Evolutionary conservation across 768 basidiomycete genomes (phyloP).

Genomic region (Auriscalpium vulgare): DNA sequence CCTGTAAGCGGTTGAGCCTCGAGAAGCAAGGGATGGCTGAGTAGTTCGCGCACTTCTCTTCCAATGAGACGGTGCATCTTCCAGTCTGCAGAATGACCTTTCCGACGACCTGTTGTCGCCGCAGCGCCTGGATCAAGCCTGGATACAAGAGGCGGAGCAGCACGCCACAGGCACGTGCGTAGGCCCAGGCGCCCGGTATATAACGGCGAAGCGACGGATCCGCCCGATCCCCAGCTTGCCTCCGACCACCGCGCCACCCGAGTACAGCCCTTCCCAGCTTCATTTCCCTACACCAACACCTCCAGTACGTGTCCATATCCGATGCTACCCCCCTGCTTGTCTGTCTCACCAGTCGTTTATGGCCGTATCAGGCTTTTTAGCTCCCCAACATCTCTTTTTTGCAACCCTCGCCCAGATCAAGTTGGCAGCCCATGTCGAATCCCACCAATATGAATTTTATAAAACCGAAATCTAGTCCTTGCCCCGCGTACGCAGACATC

Average conservation of each 20-base stretch:
- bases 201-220: conserved; percentile 3
- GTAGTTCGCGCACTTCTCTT: no score
- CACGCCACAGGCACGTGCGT: background rate
- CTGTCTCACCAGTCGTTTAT: background rate
- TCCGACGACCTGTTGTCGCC: no score
- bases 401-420: conserved; percentile 35
- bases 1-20: no score
- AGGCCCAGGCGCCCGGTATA: background rate
- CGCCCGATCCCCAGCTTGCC: conserved; percentile 1
- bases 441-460: conserved; percentile 60
- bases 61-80: no score
- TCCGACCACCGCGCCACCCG: conserved; percentile 15
- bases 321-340: background rate
- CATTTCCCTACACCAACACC: background rate
- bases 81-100: no score
- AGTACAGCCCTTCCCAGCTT: background rate
- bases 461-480: conserved; percentile 83
- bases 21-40: no score
- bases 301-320: background rate
- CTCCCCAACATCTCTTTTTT: background rate
- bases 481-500: conserved; percentile 69
- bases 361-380: background rate
- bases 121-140: no score
- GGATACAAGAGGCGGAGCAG: no score
- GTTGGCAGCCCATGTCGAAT: conserved; percentile 84